A percentile compares a stretch with the other conserved stretches of the same genome.
phyloP scores from a whole-genome alignment of 106 monocot species.

The Triglochin maritima region DNA sequence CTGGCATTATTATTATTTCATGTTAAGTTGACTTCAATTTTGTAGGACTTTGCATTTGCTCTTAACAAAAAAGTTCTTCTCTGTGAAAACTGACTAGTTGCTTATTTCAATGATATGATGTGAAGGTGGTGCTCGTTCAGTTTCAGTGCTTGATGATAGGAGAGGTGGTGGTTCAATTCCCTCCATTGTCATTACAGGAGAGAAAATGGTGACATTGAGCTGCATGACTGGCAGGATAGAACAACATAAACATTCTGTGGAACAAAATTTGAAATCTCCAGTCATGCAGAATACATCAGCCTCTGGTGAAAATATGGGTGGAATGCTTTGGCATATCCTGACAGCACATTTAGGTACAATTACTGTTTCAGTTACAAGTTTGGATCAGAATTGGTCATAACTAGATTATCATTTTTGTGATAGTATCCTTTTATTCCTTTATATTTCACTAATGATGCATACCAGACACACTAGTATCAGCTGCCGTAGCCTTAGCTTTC shows the following conservation, averaged over 20 bases:
- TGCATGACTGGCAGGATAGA: conserved; percentile 72
- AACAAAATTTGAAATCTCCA: conserved; percentile 23
- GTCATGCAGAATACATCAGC: conserved; percentile 6
- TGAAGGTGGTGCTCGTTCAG: conserved; percentile 85
- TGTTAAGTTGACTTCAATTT: background rate
- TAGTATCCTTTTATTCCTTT: background rate
- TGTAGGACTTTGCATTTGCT: no score
- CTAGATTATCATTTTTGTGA: background rate
- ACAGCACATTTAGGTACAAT: conserved; percentile 84
- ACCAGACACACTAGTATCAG: no score
- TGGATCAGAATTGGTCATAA: no score
- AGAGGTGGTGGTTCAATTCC: conserved; percentile 68
- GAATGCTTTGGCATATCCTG: conserved; percentile 93
- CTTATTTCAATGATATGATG: background rate
- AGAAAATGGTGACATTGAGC: conserved; percentile 78
- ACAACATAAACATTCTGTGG: conserved; percentile 29
- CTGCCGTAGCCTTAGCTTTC: no score
- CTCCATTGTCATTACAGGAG: conserved; percentile 73
- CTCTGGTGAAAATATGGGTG: conserved; percentile 38
- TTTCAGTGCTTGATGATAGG: conserved; percentile 73
- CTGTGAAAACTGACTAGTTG: background rate
- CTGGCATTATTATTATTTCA: background rate
- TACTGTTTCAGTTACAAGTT: no score
- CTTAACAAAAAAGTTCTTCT: background rate
- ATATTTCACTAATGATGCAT: background rate